These are phyloP conservation scores for Stephania cephalantha DNA, from an alignment of 164 flowering plant species.

Conservation along the genomic window DNA sequence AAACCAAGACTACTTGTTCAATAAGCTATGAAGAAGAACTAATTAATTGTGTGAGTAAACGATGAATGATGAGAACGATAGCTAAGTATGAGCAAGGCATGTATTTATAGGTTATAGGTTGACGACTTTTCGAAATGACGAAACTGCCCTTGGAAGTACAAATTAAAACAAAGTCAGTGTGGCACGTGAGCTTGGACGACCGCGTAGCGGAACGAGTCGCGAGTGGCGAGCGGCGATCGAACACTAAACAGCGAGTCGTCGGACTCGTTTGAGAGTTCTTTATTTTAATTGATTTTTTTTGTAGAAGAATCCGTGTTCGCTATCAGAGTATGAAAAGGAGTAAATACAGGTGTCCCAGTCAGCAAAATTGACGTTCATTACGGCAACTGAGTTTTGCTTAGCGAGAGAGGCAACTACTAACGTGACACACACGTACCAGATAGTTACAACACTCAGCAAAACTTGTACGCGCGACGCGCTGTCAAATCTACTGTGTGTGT, in stretches of 20 bases:
- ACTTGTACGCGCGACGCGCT: background rate
- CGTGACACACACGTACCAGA: background rate
- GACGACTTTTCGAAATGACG: background rate
- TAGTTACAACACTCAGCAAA: background rate
- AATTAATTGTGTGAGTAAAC: background rate
- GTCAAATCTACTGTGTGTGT: background rate
- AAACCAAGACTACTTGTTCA: background rate
- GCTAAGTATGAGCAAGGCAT: background rate
- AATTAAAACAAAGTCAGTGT: background rate
- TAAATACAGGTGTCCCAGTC: too few species aligned
- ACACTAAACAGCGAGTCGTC: conserved; percentile 1
- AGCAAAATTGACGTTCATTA: too few species aligned
- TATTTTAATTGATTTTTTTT: background rate
- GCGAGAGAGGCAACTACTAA: background rate
- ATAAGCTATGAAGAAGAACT: background rate
- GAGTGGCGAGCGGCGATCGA: background rate
- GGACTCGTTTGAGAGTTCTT: background rate
- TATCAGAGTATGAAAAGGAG: too few species aligned
- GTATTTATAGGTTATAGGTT: background rate
- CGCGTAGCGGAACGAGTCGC: conserved; percentile 7
- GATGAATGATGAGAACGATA: background rate
- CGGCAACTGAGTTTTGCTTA: background rate
- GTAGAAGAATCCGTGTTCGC: background rate
- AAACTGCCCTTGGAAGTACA: background rate
- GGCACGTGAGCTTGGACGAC: background rate